Evolutionary conservation across 2,329 filamentous ascomycete genomes (phyloP).

Genomic region (Exophiala mesophila): DNA sequence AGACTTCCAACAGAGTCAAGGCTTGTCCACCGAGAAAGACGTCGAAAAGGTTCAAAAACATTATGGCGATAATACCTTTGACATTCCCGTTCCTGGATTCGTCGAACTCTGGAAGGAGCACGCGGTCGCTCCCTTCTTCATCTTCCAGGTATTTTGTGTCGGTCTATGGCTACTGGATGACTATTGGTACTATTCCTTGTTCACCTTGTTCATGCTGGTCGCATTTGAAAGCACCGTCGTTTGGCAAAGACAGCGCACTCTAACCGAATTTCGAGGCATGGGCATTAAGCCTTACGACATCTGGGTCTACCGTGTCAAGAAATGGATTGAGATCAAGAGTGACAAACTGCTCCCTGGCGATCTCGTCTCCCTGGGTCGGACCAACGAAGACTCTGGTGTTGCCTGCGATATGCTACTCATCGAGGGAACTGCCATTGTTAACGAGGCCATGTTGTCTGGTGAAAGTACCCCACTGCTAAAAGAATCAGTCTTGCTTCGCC

Average conservation of each 20-base stretch:
- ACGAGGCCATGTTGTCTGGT: constrained; percentile 98
- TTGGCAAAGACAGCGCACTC: constrained; percentile 93
- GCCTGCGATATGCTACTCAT: constrained; percentile 96
- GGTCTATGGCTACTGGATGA: constrained; percentile 98
- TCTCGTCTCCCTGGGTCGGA: constrained; percentile 83
- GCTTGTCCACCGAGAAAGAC: constrained; percentile 69
- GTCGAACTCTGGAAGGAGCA: constrained; percentile 96
- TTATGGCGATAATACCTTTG: constrained; percentile 94
- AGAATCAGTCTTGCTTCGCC: constrained; percentile 88
- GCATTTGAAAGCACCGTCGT: constrained; percentile 97
- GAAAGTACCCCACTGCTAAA: constrained; percentile 96
- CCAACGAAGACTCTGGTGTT: constrained; percentile 94
- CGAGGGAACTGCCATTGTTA: constrained; percentile 93
- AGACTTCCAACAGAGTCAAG: constrained; percentile 73
- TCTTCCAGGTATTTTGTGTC: constrained; percentile 98
- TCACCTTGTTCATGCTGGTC: constrained; percentile 97
- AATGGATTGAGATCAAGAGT: constrained; percentile 83
- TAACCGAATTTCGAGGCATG: constrained; percentile 97
- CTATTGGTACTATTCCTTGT: constrained; percentile 99
- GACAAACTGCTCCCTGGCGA: constrained; percentile 92
- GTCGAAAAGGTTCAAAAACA: constrained; percentile 78
- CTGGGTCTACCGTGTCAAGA: constrained; percentile 80
- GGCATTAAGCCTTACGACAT: constrained; percentile 98
- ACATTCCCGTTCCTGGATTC: constrained; percentile 95
- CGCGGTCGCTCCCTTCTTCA: constrained; percentile 96